Base-by-base conservation (phyloP, 768 basidiomycete species). In the Leucogyrophana mollusca region DNA sequence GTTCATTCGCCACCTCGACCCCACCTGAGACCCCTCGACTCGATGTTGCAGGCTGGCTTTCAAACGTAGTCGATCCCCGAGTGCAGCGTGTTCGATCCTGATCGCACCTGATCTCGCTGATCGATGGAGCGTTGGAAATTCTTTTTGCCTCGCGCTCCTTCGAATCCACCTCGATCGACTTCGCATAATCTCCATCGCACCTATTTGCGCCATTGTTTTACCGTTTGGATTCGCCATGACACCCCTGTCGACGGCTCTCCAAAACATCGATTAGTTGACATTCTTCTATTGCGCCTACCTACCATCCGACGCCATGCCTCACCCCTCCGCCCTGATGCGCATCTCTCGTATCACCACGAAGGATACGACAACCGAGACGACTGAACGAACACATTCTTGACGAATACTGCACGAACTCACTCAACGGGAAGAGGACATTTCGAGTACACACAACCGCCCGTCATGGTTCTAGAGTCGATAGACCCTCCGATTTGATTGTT, bases 91-190 rank as follows among this genome's bases (percentile, higher is more conserved):
- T 53, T 61, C 56, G 49, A 51, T 53, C 57, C 59, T 54, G 48
- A 49, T 57, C 68, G 64, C 59, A 55, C 44, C 37, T 40, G 40
- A 53, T 67, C 68, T 74, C 64, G 73, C 72, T 64, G 73, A 76
- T 76, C 69, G 71, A 74, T 76, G 60, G 66, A 40, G 45, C 30
- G 30, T 58, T 57, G 59, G 61, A 55, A 60, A 51, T 57, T 57
- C 50, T 56, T 59, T 56, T 56, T 54, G 56, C 59, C 53, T 56
- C 58, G 56, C 45, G 50, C 43, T 43, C 50, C 51, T 35, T 49
- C 42, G 34, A 39, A 41, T 57, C 56, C 55, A 67, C 63, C 56
- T 58, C 44, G 20, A 35, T 46, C 43, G 46, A 30, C 13, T 51
- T 59, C 64, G 52, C 63, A 38, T 39, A 50, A 64, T 59, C 54